Conservation (phyloP, 495 filamentous ascomycete genomes). For the Hypoxylon lienhwacheense region DNA sequence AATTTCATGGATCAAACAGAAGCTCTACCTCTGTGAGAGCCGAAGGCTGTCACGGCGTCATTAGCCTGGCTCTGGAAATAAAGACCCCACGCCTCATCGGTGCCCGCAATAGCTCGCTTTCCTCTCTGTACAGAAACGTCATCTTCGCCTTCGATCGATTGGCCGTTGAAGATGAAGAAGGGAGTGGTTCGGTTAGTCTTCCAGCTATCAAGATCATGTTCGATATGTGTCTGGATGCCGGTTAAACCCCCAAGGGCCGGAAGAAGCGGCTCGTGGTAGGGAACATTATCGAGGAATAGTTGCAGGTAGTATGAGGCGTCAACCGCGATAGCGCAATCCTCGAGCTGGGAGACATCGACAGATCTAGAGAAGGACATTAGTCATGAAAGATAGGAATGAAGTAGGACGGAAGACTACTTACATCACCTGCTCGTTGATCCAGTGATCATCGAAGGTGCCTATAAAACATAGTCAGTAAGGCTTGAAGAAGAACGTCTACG, state of each 20-base stretch:
- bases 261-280: slow-evolving; percentile 79
- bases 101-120: slow-evolving; percentile 54
- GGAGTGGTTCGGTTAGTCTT: slow-evolving; percentile 64
- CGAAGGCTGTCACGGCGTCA: slow-evolving; percentile 80
- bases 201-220: slow-evolving; percentile 71
- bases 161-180: slow-evolving; percentile 87
- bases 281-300: slow-evolving; percentile 66
- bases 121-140: slow-evolving; percentile 49
- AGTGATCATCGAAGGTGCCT: slow-evolving; percentile 50
- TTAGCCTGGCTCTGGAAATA: slow-evolving; percentile 80
- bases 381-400: background rate
- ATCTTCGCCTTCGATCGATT: slow-evolving; percentile 73
- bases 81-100: slow-evolving; percentile 73
- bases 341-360: slow-evolving; percentile 53
- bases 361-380: slow-evolving; percentile 32
- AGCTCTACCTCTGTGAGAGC: slow-evolving; percentile 67
- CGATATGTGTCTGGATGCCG: slow-evolving; percentile 69
- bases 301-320: slow-evolving; percentile 89
- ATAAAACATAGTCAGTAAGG: slow-evolving; percentile 31
- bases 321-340: slow-evolving; percentile 74
- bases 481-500: background rate
- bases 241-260: slow-evolving; percentile 88
- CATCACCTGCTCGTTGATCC: slow-evolving; percentile 50
- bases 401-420: slow-evolving; percentile 25
- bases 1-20: background rate